Evolutionary conservation across 768 basidiomycete species (phyloP).

Genomic region (Lactarius indigo): DNA sequence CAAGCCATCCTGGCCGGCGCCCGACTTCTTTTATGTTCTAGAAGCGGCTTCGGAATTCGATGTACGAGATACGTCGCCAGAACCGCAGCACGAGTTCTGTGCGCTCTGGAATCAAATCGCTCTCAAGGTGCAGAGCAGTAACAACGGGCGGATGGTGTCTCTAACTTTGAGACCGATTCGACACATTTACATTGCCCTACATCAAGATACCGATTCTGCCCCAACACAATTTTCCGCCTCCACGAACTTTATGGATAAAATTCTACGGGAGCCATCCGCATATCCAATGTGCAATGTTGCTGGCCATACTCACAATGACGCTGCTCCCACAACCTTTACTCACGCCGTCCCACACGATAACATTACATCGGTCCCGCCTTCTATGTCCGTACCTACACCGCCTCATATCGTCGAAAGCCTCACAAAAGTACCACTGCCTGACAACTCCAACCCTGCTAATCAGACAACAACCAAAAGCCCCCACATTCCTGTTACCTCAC

Average conservation of each 20-base stretch:
- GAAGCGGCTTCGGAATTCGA: neutral
- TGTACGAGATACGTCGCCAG: too few relatives aligned
- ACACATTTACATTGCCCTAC: neutral
- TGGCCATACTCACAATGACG: too few relatives aligned
- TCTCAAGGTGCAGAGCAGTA: neutral
- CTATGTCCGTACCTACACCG: too few relatives aligned
- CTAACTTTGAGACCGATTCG: neutral
- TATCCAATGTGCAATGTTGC: neutral
- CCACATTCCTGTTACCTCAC: too few relatives aligned
- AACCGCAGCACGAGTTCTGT: neutral
- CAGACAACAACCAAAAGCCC: too few relatives aligned
- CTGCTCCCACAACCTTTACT: too few relatives aligned
- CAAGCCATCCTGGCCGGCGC: neutral
- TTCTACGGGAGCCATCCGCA: neutral
- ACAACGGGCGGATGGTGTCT: neutral
- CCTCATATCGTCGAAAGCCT: too few relatives aligned
- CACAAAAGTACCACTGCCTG: too few relatives aligned
- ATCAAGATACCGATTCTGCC: neutral
- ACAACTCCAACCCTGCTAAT: too few relatives aligned
- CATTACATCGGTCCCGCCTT: too few relatives aligned
- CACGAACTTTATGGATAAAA: neutral
- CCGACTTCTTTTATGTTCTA: neutral
- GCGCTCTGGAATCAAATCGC: neutral
- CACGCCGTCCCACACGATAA: too few relatives aligned
- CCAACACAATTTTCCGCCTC: neutral